Evolutionary conservation across 345 rosid species (phyloP).

Genomic region (Heritiera littoralis): DNA sequence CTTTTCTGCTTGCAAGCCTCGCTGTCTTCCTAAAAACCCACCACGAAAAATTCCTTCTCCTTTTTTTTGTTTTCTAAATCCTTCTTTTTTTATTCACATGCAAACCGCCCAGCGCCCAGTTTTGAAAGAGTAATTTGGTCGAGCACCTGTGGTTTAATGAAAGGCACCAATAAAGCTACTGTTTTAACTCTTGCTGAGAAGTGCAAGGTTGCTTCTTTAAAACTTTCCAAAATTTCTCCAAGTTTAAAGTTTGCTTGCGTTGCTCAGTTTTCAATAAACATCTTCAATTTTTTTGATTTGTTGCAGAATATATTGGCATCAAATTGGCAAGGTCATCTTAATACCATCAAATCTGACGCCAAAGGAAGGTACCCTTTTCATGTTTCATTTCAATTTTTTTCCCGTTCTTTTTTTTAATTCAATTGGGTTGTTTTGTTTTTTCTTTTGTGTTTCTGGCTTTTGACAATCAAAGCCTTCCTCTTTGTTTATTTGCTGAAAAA

Average conservation of each 20-base stretch:
- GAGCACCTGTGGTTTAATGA: constrained; percentile 56
- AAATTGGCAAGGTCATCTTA: constrained; percentile 76
- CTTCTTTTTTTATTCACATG: too few relatives aligned
- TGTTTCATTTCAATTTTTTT: not conserved
- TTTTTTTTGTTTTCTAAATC: too few relatives aligned
- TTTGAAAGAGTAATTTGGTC: constrained; percentile 43
- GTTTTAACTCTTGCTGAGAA: constrained; percentile 56
- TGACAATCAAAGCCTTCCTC: not conserved
- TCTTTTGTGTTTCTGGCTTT: not conserved
- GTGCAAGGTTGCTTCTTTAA: constrained; percentile 58
- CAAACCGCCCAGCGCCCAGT: not conserved
- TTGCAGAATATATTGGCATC: constrained; percentile 73
- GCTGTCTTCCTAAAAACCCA: too few relatives aligned
- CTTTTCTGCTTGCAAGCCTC: too few relatives aligned
- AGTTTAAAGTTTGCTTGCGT: not conserved
- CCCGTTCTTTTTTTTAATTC: not conserved
- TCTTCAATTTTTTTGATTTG: not conserved
- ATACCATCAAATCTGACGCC: constrained; percentile 80
- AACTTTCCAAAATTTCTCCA: constrained; percentile 1
- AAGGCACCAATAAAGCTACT: constrained; percentile 48
- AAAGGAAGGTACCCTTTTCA: constrained; percentile 62
- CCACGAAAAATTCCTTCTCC: not conserved
- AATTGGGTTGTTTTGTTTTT: not conserved
- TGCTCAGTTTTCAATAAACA: not conserved
- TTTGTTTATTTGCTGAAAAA: not conserved